Percentiles rank a stretch among this genome's conserved stretches.
Evolutionary conservation across 140 eudicot genomes (phyloP).

Genomic region (Eryngium alpinum): DNA sequence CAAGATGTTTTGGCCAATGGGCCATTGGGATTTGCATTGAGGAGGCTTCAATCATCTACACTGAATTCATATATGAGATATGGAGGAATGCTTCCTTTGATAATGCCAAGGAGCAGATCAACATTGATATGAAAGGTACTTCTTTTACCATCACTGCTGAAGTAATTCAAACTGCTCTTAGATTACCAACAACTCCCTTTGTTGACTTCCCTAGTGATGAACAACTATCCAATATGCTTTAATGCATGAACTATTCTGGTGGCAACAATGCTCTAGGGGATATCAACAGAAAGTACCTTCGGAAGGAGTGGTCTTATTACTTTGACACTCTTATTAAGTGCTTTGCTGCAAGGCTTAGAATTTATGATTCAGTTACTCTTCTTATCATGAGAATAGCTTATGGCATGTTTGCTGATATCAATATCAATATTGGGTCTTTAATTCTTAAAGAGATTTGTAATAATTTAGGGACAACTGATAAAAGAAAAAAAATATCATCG

Average conservation of each 20-base stretch:
- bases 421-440: background rate
- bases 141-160: background rate
- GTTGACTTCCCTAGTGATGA: background rate
- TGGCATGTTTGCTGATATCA: background rate
- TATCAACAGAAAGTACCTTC: background rate
- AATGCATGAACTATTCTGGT: background rate
- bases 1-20: too few relatives aligned
- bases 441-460: background rate
- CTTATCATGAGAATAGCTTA: background rate
- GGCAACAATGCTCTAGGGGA: background rate
- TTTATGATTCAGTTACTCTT: background rate
- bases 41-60: too few relatives aligned
- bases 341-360: background rate
- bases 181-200: background rate
- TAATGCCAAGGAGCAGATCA: too few relatives aligned
- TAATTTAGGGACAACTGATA: background rate
- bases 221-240: background rate
- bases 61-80: too few relatives aligned
- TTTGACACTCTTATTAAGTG: background rate
- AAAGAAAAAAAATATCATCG: background rate
- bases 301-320: too few relatives aligned
- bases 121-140: too few relatives aligned
- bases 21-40: too few relatives aligned
- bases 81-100: too few relatives aligned
- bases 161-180: background rate